Base-by-base conservation (phyloP, 768 basidiomycete species). In the Tephrocybe rancida region DNA sequence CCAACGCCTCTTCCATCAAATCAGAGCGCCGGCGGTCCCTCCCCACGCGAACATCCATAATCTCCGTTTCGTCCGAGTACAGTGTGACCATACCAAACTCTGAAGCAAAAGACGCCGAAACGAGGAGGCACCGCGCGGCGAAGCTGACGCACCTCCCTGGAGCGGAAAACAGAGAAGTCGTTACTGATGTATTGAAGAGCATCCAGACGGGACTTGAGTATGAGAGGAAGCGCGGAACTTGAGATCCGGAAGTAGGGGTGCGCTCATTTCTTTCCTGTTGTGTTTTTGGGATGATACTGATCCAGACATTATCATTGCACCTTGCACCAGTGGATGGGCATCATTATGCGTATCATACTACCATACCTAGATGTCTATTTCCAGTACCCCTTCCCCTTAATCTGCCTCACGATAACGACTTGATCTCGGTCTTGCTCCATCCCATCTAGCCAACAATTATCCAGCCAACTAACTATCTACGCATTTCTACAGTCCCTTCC, bases 81-180 rank as follows among this genome's bases (percentile, higher is more conserved):
- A 77, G 70, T 47, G 30, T 74, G 24, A 38, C 69, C 16, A 60
- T 78, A 18, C 67, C 77, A 22, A 73, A 76, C 52, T 73, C 79
- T 3, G 76, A 82, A 10, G 57, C 75, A 55, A 72, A 72, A 13
- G 72, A 78, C 54, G 92, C 93, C 76, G 87, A 92, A 67, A 67
- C 78, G 51, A 85, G 90, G 43, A 76, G 92, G 48, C 75, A 83
- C 37, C 76, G 86, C 53, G 91, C 90, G 4, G 90, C 91, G 56
- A 94, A 94, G 74, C 77, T 94, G 55, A 87, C 88, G 24, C 80
- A 87, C 69, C 92, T 93, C 78, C 93, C 93, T 70, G 91, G 91
- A 21, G 92, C 92, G 37, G 81, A 91, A 66, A 92, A 94, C 67
- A 80, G 84, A 22, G 88, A 89, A 49, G 71, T 93, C 51, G 84